Evolutionary conservation across 2,329 filamentous ascomycete genomes (phyloP), one percentile per base, ranked within the genome.

Genomic region (Ceratocystis cacaofunesta): DNA sequence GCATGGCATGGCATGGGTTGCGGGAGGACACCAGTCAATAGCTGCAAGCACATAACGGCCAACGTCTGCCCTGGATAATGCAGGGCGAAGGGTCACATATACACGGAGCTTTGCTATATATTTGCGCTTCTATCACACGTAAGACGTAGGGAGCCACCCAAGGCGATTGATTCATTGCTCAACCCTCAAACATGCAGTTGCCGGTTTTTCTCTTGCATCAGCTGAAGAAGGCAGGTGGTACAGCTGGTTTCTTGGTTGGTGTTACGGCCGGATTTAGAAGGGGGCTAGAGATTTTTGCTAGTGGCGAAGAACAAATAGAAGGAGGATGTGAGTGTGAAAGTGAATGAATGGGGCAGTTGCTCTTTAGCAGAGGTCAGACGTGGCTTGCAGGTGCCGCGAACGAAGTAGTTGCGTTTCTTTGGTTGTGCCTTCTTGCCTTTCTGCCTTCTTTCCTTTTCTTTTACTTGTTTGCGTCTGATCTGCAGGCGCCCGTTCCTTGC

Each of bases 201-300:
- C 52, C 17, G 52, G 17, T 57, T 57, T 19, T 58, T 57, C 17
- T 19, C 6, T 58, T 58, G 28, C 55, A 17, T 6, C 5, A 58
- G 55, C 55, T 58, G 55, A 58, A 58, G 55, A 30, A 30, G 55
- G 55, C 25, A 58, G 55, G 55, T 58, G 30, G 10, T 25, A 58
- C 55, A 58, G 28, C 8, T 19, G 17, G 7, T 17, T n/a, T 17
- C n/a, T 25, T 25, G 32, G 28, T 8, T 58, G 17, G 55, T 58
- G 25, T 28, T 58, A 58, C 55, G 30, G 15, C 55, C 55, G 25
- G 22, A 58, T 19, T 7, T 36, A 19, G 55, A 58, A 58, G 55
- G 55, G 8, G 30, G 28, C 12, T 30, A 58, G 55, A 30, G 17
- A n/a, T 22, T 15, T 30, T 30, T 15, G 8, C n/a, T n/a, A 58